These are phyloP conservation scores for Pythium rishiriense DNA, from an alignment of 352 stramenopile species.

Conservation along the genomic window DNA sequence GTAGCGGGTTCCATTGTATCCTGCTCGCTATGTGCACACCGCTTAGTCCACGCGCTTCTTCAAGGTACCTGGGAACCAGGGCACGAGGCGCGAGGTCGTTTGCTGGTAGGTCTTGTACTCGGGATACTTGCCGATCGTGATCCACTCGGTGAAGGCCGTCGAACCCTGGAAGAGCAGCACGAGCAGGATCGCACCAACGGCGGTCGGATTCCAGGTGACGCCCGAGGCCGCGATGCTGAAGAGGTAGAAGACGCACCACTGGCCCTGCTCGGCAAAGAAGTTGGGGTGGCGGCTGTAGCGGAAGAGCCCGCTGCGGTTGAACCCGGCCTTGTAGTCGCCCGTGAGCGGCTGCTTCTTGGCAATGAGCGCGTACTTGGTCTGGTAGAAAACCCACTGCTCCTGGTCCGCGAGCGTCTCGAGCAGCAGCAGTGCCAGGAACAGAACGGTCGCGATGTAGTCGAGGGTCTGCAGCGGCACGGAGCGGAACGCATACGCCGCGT, in stretches of 20 bases:
- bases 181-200: constrained; percentile 77
- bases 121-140: constrained; percentile 89
- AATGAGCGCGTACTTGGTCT: constrained; percentile 76
- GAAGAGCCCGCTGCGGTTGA: constrained; percentile 89
- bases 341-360: constrained; percentile 57
- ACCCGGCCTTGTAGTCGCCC: constrained; percentile 68
- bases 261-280: constrained; percentile 89
- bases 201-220: constrained; percentile 67
- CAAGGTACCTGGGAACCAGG: constrained; percentile 40
- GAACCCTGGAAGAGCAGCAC: constrained; percentile 90
- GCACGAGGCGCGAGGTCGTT: constrained; percentile 60
- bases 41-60: constrained; percentile 25
- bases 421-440: constrained; percentile 73
- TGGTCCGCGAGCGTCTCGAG: constrained; percentile 91
- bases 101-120: constrained; percentile 88
- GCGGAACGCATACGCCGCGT: constrained; percentile 60
- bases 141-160: constrained; percentile 88
- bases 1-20: too few species aligned
- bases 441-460: constrained; percentile 58
- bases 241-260: constrained; percentile 92
- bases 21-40: not conserved
- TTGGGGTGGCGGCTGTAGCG: constrained; percentile 93
- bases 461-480: constrained; percentile 47
- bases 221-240: constrained; percentile 78
- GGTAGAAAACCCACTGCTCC: constrained; percentile 92